Conservation (phyloP, 495 filamentous ascomycete species). For the Aspergillus wentii region DNA sequence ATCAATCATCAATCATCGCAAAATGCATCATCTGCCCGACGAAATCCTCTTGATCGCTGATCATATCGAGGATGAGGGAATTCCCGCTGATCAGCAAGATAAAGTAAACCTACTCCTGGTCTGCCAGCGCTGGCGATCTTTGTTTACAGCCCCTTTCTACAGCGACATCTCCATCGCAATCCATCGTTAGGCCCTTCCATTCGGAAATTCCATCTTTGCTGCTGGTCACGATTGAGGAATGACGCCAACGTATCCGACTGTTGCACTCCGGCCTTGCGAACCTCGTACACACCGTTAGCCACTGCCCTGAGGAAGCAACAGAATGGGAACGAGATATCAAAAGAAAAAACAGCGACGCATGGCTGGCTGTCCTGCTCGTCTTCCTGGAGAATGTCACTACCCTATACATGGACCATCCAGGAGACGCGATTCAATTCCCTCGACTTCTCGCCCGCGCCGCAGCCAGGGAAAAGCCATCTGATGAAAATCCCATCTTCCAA, state of each 20-base stretch:
- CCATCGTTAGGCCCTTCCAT: constrained; percentile 1
- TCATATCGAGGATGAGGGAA: no score
- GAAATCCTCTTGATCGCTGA: constrained; percentile 1
- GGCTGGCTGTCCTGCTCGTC: constrained; percentile 5
- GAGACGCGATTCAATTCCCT: no score
- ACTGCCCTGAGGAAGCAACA: neutral
- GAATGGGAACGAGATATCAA: constrained; percentile 4
- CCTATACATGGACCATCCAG: no score
- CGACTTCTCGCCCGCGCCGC: no score
- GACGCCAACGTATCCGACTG: neutral
- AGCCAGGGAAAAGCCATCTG: constrained; percentile 4
- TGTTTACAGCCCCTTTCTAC: neutral
- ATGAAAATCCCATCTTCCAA: constrained; percentile 3
- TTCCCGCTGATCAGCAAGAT: neutral
- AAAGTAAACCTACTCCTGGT: neutral
- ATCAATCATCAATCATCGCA: no score
- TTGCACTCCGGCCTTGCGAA: neutral
- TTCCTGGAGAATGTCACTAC: constrained; percentile 5
- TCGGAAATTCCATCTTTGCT: neutral
- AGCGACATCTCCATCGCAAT: neutral
- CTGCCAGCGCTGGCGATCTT: constrained; percentile 1
- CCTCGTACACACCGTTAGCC: neutral
- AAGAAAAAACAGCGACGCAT: constrained; percentile 2
- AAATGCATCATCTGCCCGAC: no score
- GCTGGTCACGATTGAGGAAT: neutral